These are phyloP conservation scores for Rosa lucieae DNA, from an alignment of 306 rosid genomes.

Conservation along the genomic window DNA sequence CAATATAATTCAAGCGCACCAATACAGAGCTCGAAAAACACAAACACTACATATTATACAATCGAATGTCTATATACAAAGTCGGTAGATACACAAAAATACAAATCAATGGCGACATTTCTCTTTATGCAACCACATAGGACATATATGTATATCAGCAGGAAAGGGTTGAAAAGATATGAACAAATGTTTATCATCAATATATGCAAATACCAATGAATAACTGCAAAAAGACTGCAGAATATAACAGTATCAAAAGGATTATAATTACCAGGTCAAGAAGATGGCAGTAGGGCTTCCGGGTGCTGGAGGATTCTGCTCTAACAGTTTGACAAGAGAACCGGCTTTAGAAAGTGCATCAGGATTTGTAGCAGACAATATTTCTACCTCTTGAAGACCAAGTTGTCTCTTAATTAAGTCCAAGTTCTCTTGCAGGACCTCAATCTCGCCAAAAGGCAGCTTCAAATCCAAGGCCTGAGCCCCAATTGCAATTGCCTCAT, in stretches of 20 bases:
- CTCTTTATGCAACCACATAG: not conserved
- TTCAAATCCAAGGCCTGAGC: conserved; percentile 72
- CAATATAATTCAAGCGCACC: not conserved
- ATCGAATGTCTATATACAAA: not conserved
- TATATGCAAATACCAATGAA: not conserved
- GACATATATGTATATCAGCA: not conserved
- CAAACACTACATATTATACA: not conserved
- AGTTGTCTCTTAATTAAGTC: conserved; percentile 83
- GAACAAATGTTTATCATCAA: not conserved
- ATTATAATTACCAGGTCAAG: conserved; percentile 4
- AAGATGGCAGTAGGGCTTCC: conserved; percentile 89
- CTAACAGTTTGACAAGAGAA: conserved; percentile 47
- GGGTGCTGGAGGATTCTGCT: conserved; percentile 82
- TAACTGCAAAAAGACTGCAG: not conserved
- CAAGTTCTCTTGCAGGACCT: conserved; percentile 76
- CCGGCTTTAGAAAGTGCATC: conserved; percentile 71
- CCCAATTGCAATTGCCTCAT: conserved; percentile 68
- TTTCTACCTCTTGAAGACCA: conserved; percentile 68
- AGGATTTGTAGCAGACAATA: conserved; percentile 58
- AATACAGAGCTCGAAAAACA: not conserved
- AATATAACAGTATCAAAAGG: not conserved
- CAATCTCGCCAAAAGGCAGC: conserved; percentile 85
- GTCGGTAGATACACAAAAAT: not conserved
- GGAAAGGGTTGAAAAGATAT: not conserved
- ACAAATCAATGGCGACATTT: no score